Conservation (phyloP, 805 yeast genomes). For the Candida lessepsii region DNA sequence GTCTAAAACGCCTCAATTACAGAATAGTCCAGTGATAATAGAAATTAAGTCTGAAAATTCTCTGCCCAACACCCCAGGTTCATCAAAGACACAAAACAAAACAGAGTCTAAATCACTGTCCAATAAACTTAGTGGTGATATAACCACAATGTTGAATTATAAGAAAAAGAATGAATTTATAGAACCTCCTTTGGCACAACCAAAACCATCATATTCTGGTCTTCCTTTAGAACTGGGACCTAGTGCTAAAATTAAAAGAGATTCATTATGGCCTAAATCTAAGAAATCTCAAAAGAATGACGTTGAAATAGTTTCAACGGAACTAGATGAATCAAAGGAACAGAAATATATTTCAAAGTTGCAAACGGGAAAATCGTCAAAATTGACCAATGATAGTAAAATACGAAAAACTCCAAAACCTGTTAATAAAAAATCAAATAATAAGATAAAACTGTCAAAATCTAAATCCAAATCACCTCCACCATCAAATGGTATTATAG, state of each 20-base stretch:
- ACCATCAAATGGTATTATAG: neutral
- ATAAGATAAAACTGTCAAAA: neutral
- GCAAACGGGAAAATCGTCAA: conserved; percentile 16
- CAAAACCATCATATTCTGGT: conserved; percentile 66
- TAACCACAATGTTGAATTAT: neutral
- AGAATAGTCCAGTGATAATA: conserved; percentile 11
- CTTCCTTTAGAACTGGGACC: conserved; percentile 72
- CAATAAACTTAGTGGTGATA: neutral
- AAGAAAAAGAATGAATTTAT: conserved; percentile 27
- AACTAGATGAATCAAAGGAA: conserved; percentile 9
- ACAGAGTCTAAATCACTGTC: neutral
- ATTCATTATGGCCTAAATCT: conserved; percentile 50
- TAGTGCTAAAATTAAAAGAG: conserved; percentile 54
- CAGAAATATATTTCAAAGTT: conserved; percentile 14
- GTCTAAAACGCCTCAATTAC: conserved; percentile 6
- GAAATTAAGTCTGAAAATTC: neutral
- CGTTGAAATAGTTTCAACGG: conserved; percentile 10
- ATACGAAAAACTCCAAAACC: conserved; percentile 17
- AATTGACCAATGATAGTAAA: conserved; percentile 18
- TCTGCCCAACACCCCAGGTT: no score
- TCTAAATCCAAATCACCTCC: conserved; percentile 6
- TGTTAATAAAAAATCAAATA: neutral
- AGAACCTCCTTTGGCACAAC: conserved; percentile 60
- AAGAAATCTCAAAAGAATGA: conserved; percentile 16
- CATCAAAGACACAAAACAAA: no score